phyloP scores from a whole-genome alignment of 257 asterid genomes.

The Agastache rugosa region DNA sequence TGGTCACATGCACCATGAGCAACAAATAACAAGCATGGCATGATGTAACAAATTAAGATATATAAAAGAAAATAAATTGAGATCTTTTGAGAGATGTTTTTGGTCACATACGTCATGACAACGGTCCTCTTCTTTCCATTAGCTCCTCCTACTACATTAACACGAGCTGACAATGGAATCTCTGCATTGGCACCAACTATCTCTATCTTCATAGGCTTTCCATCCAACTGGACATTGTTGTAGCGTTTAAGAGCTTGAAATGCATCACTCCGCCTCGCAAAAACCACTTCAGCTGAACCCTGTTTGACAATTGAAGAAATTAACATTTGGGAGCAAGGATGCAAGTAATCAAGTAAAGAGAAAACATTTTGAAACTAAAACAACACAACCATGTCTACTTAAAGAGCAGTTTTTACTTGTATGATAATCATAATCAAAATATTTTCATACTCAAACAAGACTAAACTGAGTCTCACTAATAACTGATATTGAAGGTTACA shows the following conservation, averaged over 20 bases:
- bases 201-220: constrained; percentile 89
- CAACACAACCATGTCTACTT: not conserved
- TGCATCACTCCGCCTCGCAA: constrained; percentile 82
- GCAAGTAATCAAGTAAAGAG: not conserved
- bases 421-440: not conserved
- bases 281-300: constrained; percentile 92
- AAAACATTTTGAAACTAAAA: not conserved
- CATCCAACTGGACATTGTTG: constrained; percentile 88
- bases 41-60: not conserved
- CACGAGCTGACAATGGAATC: constrained; percentile 67
- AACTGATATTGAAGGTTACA: not conserved
- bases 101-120: constrained; percentile 60
- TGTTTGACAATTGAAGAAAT: constrained; percentile 27
- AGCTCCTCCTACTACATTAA: constrained; percentile 70
- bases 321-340: not conserved
- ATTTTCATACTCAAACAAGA: not conserved
- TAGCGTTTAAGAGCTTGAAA: constrained; percentile 77
- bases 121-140: constrained; percentile 70
- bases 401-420: not conserved
- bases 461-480: not conserved
- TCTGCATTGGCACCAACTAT: constrained; percentile 59
- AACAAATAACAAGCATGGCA: not conserved
- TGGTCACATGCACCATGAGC: not conserved
- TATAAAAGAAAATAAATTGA: not conserved
- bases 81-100: not conserved